Base-by-base conservation (phyloP, 2,329 filamentous ascomycete species). In the Fusarium pseudograminearum region DNA sequence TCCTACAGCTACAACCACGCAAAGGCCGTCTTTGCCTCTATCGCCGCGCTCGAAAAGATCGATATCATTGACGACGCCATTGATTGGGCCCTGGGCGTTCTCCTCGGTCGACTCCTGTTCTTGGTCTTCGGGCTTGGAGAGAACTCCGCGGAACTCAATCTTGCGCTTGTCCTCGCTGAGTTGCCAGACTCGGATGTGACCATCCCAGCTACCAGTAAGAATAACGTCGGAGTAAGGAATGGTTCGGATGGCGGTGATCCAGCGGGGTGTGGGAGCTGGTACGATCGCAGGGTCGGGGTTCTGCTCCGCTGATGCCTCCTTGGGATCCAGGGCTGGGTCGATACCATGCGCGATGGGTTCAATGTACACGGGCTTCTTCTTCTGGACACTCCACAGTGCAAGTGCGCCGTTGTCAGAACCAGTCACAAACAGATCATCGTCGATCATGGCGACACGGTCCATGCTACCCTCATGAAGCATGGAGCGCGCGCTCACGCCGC, bases 281-380 rank as follows among this genome's bases (percentile, higher is more conserved):
- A 91, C 83, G 14, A 86, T 83, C n/a, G 84, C 82, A 3, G 84
- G 83, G 57, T 89, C 85, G 2, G 90, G 89, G 57, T 91, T 76
- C 51, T 82, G 78, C 75, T 93, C 93, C n/a, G 93, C 91, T 2
- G 91, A 95, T 33, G 90, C 88, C 72, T 93, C 85, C 22, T 90
- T 85, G 2, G 91, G 86, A 4, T 85, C 83, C 53, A 94, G 82
- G 4, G 91, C 84, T 5, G 90, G 88, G 63, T 98, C 94, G 53
- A 97, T 83, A 33, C 96, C 96, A 79, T 99, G 96, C 6, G 95
- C 94, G 31, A 93, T 84, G 4, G 91, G 87, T 45, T 96, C 82
- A 5, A 93, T 92, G 80, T 90, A 92, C 12, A 99, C 84, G 1
- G 96, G 91, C 80, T 98, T 98, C 86, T 99, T 99, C 83, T 97